phyloP scores from a whole-genome alignment of 805 yeast genomes.

The Myxozyma neotropica region DNA sequence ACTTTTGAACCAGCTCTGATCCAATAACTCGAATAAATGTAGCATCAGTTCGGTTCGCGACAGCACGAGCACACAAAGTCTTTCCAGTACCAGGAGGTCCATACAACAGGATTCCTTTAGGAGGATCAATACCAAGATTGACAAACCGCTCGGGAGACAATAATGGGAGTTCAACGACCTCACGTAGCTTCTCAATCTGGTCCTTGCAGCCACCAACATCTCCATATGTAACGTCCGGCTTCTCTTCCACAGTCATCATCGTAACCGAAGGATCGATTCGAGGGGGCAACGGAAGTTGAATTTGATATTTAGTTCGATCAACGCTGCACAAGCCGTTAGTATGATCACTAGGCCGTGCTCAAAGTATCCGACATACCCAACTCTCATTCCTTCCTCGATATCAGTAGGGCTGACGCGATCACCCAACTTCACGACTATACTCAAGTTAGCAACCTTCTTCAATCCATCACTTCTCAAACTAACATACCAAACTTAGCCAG shows the following conservation, averaged over 20 bases:
- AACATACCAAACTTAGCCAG: conserved; percentile 78
- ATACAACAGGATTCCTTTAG: conserved; percentile 92
- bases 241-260: conserved; percentile 99
- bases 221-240: conserved; percentile 97
- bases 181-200: conserved; percentile 94
- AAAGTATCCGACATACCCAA: conserved; percentile 53
- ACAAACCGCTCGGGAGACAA: conserved; percentile 96
- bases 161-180: conserved; percentile 92
- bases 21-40: conserved; percentile 98
- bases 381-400: conserved; percentile 99
- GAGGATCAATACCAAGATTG: conserved; percentile 96
- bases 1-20: conserved; percentile 95
- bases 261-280: conserved; percentile 97
- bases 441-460: not conserved
- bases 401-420: conserved; percentile 98
- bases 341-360: too few relatives aligned
- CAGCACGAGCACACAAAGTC: conserved; percentile 97
- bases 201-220: conserved; percentile 99
- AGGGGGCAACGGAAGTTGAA: conserved; percentile 96
- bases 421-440: conserved; percentile 87
- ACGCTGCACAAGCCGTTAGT: conserved; percentile 52
- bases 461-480: too few relatives aligned
- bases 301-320: conserved; percentile 94
- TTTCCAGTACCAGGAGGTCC: conserved; percentile 99
- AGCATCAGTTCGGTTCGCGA: conserved; percentile 98